Percentiles rank a stretch among this genome's conserved stretches.
Conservation (phyloP, 352 stramenopile species). For the Phytopythium vexans region DNA sequence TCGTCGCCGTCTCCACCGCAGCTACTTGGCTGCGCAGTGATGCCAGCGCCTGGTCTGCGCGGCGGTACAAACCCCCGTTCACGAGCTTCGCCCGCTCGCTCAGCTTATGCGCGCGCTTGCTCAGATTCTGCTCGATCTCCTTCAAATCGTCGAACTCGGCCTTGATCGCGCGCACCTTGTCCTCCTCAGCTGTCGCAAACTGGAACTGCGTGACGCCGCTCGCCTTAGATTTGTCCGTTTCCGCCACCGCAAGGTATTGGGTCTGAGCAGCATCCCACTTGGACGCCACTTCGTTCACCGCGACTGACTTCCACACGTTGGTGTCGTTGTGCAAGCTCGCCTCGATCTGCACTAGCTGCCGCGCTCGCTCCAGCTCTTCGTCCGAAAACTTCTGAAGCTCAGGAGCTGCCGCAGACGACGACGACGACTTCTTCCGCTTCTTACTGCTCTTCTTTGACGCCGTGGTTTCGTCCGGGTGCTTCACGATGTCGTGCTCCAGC, state of each 20-base stretch:
- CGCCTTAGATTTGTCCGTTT: conserved; percentile 10
- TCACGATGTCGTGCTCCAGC: conserved; percentile 58
- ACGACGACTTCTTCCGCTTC: conserved; percentile 52
- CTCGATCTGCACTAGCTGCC: conserved; percentile 81
- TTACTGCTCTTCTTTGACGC: conserved; percentile 47
- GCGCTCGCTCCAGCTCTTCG: conserved; percentile 54
- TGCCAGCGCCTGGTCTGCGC: conserved; percentile 32
- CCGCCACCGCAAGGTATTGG: conserved; percentile 29
- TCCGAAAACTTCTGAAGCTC: conserved; percentile 50
- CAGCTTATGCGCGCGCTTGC: conserved; percentile 73
- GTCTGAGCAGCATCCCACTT: conserved; percentile 43
- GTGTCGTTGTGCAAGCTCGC: conserved; percentile 39
- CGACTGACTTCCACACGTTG: conserved; percentile 38
- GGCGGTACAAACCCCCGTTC: conserved; percentile 56
- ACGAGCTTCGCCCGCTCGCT: conserved; percentile 62
- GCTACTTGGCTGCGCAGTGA: conserved; percentile 32
- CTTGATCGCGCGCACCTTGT: conserved; percentile 50
- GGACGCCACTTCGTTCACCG: conserved; percentile 10
- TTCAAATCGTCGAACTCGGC: conserved; percentile 68
- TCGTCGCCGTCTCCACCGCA: conserved; percentile 51
- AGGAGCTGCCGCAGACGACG: conserved; percentile 15
- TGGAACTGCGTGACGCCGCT: conserved; percentile 25
- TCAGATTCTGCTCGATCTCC: conserved; percentile 48
- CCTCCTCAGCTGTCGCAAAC: conserved; percentile 34
- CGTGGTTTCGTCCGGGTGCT: conserved; percentile 33